phyloP scores from a whole-genome alignment of 2,329 filamentous ascomycete species.

The Byssoonygena ceratinophila region DNA sequence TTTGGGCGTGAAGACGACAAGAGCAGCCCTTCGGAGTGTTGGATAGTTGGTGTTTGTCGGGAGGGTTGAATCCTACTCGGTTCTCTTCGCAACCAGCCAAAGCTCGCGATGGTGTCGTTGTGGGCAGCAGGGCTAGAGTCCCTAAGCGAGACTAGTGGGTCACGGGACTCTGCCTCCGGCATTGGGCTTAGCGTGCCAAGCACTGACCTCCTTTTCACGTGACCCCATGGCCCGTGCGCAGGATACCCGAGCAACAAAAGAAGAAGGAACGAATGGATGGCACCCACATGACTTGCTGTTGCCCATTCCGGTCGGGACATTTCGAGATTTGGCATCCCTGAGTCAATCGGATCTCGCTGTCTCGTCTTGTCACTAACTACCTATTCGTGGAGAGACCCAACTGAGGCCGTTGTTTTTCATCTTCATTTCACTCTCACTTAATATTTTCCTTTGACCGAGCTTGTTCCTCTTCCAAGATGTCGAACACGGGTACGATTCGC shows the following conservation, averaged over 20 bases:
- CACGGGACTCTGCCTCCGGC: not conserved
- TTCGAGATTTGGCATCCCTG: not conserved
- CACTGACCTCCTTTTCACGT: not conserved
- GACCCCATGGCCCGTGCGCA: not conserved
- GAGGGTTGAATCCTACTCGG: slow-evolving; percentile 10
- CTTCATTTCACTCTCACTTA: not conserved
- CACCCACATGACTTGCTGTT: slow-evolving; percentile 7
- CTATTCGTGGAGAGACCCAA: not conserved
- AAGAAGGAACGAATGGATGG: not conserved
- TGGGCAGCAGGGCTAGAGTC: slow-evolving; percentile 12
- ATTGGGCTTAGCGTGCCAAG: slow-evolving; percentile 9
- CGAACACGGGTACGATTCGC: slow-evolving; percentile 52
- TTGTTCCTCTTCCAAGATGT: slow-evolving; percentile 39
- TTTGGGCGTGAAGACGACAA: slow-evolving; percentile 9
- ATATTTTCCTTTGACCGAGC: not conserved
- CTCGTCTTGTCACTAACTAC: not conserved
- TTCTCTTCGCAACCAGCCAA: slow-evolving; percentile 9
- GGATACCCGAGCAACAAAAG: slow-evolving; percentile 3
- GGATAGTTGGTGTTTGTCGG: slow-evolving; percentile 11
- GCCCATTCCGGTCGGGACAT: slow-evolving; percentile 1
- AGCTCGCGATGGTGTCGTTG: slow-evolving; percentile 10
- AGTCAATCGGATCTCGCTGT: not conserved
- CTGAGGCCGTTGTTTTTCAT: too few relatives aligned
- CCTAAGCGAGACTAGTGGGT: slow-evolving; percentile 13
- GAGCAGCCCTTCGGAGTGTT: slow-evolving; percentile 9